These are phyloP conservation scores for Flaveria floridana DNA, from an alignment of 140 eudicot genomes.

Conservation along the genomic window DNA sequence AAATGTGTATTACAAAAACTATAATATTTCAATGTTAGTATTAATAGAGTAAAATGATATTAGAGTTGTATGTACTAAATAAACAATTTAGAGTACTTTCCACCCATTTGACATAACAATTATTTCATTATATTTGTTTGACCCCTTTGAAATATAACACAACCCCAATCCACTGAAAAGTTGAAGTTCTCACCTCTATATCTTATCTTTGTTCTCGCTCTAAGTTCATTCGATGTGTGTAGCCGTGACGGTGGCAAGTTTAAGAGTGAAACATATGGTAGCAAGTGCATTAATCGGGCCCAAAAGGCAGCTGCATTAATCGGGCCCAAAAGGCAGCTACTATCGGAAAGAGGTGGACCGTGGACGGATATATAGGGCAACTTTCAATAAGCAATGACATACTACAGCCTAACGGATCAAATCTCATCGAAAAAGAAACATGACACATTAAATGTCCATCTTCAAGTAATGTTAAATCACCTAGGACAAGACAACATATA, in stretches of 20 bases:
- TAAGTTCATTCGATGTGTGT: conserved; percentile 25
- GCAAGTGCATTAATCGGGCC: conserved; percentile 43
- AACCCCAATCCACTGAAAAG: background rate
- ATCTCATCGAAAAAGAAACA: background rate
- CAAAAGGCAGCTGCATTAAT: conserved; percentile 39
- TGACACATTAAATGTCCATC: background rate
- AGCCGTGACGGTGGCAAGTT: conserved; percentile 61
- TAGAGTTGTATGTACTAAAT: too few relatives aligned
- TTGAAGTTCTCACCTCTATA: background rate
- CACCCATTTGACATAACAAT: too few relatives aligned
- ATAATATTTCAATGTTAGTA: background rate
- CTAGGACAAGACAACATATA: background rate
- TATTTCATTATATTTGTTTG: background rate
- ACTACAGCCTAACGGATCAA: conserved; percentile 16
- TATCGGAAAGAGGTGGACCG: conserved; percentile 37
- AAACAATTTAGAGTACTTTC: background rate
- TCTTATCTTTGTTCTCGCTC: background rate
- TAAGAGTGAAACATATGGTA: conserved; percentile 69
- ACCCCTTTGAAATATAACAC: too few relatives aligned
- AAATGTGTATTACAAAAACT: background rate
- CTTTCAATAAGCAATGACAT: conserved; percentile 5
- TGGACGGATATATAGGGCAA: conserved; percentile 23
- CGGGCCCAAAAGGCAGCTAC: conserved; percentile 50
- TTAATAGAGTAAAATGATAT: background rate
- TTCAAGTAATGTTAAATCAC: background rate